Conservation (phyloP, 2,329 filamentous ascomycete genomes). For the Botryotinia calthae region DNA sequence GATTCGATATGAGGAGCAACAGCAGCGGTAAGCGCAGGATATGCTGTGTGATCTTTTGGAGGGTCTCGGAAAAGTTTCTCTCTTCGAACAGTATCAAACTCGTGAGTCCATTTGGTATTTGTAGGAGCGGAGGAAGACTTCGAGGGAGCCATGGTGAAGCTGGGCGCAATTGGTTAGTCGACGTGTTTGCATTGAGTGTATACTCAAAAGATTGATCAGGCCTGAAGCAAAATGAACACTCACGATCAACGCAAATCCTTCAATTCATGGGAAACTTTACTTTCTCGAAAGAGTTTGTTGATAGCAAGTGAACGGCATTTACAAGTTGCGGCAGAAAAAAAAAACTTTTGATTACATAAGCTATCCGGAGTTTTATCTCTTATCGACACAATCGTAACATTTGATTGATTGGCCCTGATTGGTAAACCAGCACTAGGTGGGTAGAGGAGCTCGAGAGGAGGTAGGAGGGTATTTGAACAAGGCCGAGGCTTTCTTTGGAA, state of each 20-base stretch:
- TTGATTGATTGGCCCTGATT: neutral
- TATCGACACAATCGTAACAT: neutral
- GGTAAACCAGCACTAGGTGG: too few relatives aligned
- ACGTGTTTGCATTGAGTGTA: neutral
- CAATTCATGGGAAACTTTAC: slow-evolving; percentile 13
- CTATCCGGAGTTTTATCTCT: neutral
- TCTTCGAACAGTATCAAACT: slow-evolving; percentile 81
- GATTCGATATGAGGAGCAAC: slow-evolving; percentile 91
- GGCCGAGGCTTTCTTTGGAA: neutral
- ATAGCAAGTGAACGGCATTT: neutral
- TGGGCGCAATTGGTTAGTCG: slow-evolving; percentile 7
- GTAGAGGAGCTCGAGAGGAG: too few relatives aligned
- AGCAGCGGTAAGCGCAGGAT: slow-evolving; percentile 81
- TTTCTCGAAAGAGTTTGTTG: neutral
- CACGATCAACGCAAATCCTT: slow-evolving; percentile 12
- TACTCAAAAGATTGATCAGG: neutral
- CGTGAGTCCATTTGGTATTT: slow-evolving; percentile 73
- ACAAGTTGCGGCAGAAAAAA: slow-evolving; percentile 16
- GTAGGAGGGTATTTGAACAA: neutral
- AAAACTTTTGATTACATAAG: slow-evolving; percentile 20
- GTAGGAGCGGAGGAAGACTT: slow-evolving; percentile 42
- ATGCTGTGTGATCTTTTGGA: slow-evolving; percentile 81
- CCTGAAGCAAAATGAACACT: neutral
- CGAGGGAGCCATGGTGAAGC: slow-evolving; percentile 31
- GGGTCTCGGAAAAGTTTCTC: slow-evolving; percentile 88